Evolutionary conservation across 805 yeast species (phyloP).

Genomic region (Dipodascopsis uninucleata): DNA sequence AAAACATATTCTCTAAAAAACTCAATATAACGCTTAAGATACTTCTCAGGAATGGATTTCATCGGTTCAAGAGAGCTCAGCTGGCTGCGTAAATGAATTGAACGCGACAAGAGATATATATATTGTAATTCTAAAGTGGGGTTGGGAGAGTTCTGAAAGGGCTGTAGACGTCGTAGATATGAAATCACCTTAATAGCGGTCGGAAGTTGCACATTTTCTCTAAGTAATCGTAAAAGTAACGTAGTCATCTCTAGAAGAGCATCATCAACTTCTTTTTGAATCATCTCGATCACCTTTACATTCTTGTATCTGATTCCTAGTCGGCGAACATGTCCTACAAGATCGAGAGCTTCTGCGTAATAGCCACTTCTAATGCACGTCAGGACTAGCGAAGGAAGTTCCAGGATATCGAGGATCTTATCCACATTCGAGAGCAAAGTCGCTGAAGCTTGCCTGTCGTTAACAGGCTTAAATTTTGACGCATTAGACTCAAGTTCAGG

Average conservation of each 20-base stretch:
- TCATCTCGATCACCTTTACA: constrained; percentile 48
- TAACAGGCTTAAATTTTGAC: constrained; percentile 18
- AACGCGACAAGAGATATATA: constrained; percentile 64
- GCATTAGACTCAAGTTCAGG: constrained; percentile 10
- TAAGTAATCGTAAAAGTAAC: constrained; percentile 63
- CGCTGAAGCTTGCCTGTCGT: constrained; percentile 33
- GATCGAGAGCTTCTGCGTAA: constrained; percentile 84
- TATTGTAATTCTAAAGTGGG: constrained; percentile 44
- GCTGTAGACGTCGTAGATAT: constrained; percentile 59
- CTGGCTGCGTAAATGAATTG: constrained; percentile 62
- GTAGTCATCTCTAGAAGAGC: constrained; percentile 59
- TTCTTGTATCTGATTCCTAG: constrained; percentile 67
- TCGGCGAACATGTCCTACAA: constrained; percentile 69
- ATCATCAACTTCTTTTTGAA: constrained; percentile 51
- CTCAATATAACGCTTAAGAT: constrained; percentile 75
- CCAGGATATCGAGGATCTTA: constrained; percentile 70
- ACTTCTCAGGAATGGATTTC: constrained; percentile 53
- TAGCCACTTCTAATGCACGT: constrained; percentile 84
- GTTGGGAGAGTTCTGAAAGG: constrained; percentile 33
- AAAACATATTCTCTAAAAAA: constrained; percentile 79
- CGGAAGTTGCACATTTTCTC: constrained; percentile 76
- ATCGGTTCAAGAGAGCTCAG: constrained; percentile 56
- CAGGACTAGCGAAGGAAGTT: constrained; percentile 74
- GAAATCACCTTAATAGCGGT: constrained; percentile 73
- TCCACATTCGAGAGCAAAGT: constrained; percentile 59